Percentiles rank a stretch among this genome's conserved stretches.
These are phyloP conservation scores for Eimeria zaria DNA, from an alignment of 169 alveolate genomes.

Conservation along the genomic window DNA sequence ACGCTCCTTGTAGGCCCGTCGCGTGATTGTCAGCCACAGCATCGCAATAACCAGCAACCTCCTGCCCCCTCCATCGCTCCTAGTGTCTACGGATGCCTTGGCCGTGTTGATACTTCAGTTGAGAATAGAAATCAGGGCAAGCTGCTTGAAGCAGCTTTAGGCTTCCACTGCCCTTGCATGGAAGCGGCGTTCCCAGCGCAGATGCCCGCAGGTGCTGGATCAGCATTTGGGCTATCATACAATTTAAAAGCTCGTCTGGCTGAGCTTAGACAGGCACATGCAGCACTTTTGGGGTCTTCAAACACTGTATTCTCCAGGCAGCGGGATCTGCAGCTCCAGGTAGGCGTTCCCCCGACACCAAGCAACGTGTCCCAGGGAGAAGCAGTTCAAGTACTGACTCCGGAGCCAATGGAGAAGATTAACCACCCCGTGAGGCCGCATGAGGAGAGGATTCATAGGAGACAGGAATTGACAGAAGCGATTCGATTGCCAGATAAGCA, in stretches of 20 bases:
- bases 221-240: not conserved
- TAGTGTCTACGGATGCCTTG: not conserved
- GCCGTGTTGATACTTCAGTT: constrained; percentile 2
- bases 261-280: constrained; percentile 20
- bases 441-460: not conserved
- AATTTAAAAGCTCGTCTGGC: constrained; percentile 13
- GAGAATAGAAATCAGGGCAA: constrained; percentile 26
- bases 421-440: not conserved
- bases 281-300: constrained; percentile 8
- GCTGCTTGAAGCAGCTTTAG: constrained; percentile 51
- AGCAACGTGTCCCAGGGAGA: not conserved
- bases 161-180: constrained; percentile 69
- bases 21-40: constrained; percentile 30
- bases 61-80: not conserved
- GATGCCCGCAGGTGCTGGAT: constrained; percentile 5
- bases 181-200: constrained; percentile 12
- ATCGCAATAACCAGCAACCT: not conserved
- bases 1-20: constrained; percentile 64
- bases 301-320: not conserved
- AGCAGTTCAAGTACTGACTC: not conserved
- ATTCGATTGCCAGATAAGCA: not conserved
- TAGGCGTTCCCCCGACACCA: constrained; percentile 5
- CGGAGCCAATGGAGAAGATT: not conserved
- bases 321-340: constrained; percentile 13
- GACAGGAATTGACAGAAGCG: not conserved